Evolutionary conservation across 1,139 yeast species (phyloP).

Genomic region (Taiozyma sp.): DNA sequence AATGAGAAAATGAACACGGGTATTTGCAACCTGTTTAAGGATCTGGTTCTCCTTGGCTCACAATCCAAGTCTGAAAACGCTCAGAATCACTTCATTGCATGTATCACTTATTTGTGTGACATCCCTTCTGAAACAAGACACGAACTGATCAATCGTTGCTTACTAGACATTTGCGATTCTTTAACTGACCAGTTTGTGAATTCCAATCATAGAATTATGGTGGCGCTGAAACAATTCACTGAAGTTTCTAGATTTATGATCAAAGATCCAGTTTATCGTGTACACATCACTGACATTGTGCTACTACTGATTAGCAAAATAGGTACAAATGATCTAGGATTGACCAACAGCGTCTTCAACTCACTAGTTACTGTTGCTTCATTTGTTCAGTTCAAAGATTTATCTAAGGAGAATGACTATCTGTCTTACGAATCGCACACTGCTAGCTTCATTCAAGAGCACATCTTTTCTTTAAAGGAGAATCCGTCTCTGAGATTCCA

Average conservation of each 20-base stretch:
- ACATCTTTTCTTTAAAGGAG: conserved; percentile 45
- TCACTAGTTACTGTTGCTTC: conserved; percentile 68
- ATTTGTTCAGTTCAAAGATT: conserved; percentile 64
- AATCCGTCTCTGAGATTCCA: conserved; percentile 20
- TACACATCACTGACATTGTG: conserved; percentile 72
- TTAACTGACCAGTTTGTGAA: conserved; percentile 69
- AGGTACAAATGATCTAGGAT: conserved; percentile 79
- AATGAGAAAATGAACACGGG: conserved; percentile 39
- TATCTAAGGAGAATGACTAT: conserved; percentile 32
- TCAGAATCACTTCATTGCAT: conserved; percentile 53
- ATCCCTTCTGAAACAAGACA: conserved; percentile 43
- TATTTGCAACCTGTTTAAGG: conserved; percentile 45
- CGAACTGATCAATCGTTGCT: conserved; percentile 53
- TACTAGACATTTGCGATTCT: conserved; percentile 80
- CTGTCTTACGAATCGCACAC: conserved; percentile 54
- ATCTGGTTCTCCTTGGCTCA: conserved; percentile 61
- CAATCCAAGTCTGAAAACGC: conserved; percentile 66
- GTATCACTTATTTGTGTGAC: conserved; percentile 60
- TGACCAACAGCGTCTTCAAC: conserved; percentile 66
- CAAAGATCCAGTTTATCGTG: conserved; percentile 57
- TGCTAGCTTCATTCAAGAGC: conserved; percentile 53
- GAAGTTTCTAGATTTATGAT: conserved; percentile 67
- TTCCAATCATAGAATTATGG: conserved; percentile 74
- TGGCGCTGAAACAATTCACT: conserved; percentile 65
- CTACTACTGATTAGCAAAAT: conserved; percentile 73